Base-by-base conservation (phyloP, 495 filamentous ascomycete species). In the Penicillium psychrofluorescens region DNA sequence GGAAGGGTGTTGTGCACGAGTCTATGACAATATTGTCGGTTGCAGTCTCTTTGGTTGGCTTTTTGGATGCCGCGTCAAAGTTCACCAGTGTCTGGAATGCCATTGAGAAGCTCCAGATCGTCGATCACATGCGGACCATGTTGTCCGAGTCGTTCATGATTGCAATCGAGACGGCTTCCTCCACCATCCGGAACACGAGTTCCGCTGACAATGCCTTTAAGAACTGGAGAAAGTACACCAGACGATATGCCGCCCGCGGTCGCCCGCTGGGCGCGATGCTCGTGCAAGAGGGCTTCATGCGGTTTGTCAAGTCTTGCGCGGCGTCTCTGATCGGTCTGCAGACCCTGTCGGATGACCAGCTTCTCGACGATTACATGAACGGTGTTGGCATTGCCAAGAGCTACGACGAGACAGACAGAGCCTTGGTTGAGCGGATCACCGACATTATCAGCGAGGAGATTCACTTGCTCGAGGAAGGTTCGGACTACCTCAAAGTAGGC, bases 231-330 rank as follows among this genome's bases (percentile, higher is more conserved):
- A 77, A 78, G 47, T 90, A 83, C 63, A 68, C 83, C 12, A 81
- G 82, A n/a, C 83, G 86, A 36, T 97, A 98, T 61, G 80, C 89
- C 22, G 75, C 78, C 8, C 72, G 78, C 43, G 85, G 85, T 10
- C 79, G 85, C 11, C 90, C 92, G 2, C 63, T 97, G 29, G 90
- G 92, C 5, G 88, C 89, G n/a, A 90, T 95, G 86, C 68, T 96
- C 7, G 63, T 98, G 11, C 88, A 90, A 58, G 80, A 85, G 54
- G 86, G 80, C 40, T 90, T 90, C 58, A 90, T 90, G 79, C 80
- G 78, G 56, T 78, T 97, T 38, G 72, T 94, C 22, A 83, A 88
- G 42, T 80, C 88, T 6, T 81, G 77, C 41, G 86, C 86, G n/a
- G 84, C 85, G 7, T 71, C 94, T 39, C 66, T 82, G 15, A 70